A percentile compares a stretch with the other conserved stretches of the same genome.
These are phyloP conservation scores for Gamarada debralockiae DNA, from an alignment of 495 filamentous ascomycete species.

Conservation along the genomic window DNA sequence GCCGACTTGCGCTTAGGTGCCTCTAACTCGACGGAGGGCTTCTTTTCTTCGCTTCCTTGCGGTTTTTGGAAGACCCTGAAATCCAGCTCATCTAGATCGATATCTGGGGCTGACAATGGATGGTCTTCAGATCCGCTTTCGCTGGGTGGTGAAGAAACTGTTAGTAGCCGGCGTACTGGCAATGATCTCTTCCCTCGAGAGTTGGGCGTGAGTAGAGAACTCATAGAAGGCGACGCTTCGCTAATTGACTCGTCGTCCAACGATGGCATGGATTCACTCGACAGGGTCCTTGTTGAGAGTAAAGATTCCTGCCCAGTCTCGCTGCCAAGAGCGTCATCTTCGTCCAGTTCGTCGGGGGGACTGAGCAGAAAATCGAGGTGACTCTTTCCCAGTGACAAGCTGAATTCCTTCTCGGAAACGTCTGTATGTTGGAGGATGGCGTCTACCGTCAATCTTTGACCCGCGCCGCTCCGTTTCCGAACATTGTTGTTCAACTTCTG, in stretches of 20 bases:
- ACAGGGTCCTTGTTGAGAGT: slow-evolving; percentile 48
- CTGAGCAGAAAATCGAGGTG: slow-evolving; percentile 50
- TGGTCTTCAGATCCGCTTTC: slow-evolving; percentile 30
- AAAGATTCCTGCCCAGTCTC: slow-evolving; percentile 34
- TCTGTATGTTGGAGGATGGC: slow-evolving; percentile 43
- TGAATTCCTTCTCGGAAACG: slow-evolving; percentile 45
- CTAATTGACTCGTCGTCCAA: slow-evolving; percentile 46
- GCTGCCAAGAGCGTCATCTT: slow-evolving; percentile 40
- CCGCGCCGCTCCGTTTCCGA: slow-evolving; percentile 14
- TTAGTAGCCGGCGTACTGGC: slow-evolving; percentile 27
- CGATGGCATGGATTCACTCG: slow-evolving; percentile 60
- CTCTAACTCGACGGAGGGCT: slow-evolving; percentile 22
- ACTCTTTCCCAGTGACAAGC: slow-evolving; percentile 39
- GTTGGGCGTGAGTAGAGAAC: slow-evolving; percentile 19
- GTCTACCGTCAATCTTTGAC: slow-evolving; percentile 44
- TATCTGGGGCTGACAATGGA: slow-evolving; percentile 37
- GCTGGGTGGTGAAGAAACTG: slow-evolving; percentile 22
- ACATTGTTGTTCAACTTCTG: slow-evolving; percentile 27
- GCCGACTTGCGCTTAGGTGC: slow-evolving; percentile 45
- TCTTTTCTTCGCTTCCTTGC: slow-evolving; percentile 29
- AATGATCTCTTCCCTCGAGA: slow-evolving; percentile 26
- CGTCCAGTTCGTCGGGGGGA: slow-evolving; percentile 45
- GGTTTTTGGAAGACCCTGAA: slow-evolving; percentile 39
- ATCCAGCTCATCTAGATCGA: slow-evolving; percentile 38
- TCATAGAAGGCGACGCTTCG: slow-evolving; percentile 24